Base-by-base conservation (phyloP, 2,329 filamentous ascomycete species). In the Colletotrichum limetticola region DNA sequence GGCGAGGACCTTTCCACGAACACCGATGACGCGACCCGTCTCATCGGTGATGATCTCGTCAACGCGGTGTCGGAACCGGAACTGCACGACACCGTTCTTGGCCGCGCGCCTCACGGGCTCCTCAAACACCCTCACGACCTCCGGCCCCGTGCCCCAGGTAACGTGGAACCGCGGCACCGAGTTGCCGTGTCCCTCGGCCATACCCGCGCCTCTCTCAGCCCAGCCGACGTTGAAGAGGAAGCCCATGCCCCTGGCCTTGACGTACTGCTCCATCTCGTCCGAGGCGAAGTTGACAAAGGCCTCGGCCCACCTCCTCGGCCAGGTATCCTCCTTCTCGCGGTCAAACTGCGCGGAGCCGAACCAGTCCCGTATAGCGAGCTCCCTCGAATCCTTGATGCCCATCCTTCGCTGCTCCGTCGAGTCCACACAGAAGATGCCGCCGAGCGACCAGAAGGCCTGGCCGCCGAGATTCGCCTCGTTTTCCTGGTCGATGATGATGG, bases 391-490 rank as follows among this genome's bases (percentile, higher is more conserved):
- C 74, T 84, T 84, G 81, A 91, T 89, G 75, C 90, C 90, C 79
- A 87, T 82, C 66, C 87, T 85, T 4, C 89, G 86, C 82, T 91
- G 90, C 74, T 87, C 83, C 9, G 85, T 77, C 9, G 88, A 90
- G 80, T 91, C 79, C 68, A 91, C 89, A 80, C 87, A 84, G 81
- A 91, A 91, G 30, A 91, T 78, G 46, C 90, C 90, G 42, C 90
- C 90, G 1, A 91, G 85, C 4, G 90, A 91, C 89, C 89, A 91
- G 78, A 91, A 91, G 7, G 90, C 90, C 79, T 91, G 90, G 2
- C 90, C 90, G 71, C 90, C 90, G 11, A 91, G 82, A 76, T 85
- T 91, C 74, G 84, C 79, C 35, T 83, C 84, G 71, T 87, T 88
- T 78, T 91, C 90, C 77, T 91, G 90, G 80, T 91, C 90, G 63